Percentiles rank a stretch among this genome's conserved stretches.
These are phyloP conservation scores for Penicillium sp. DNA, from an alignment of 2,329 filamentous ascomycete genomes.

Conservation along the genomic window DNA sequence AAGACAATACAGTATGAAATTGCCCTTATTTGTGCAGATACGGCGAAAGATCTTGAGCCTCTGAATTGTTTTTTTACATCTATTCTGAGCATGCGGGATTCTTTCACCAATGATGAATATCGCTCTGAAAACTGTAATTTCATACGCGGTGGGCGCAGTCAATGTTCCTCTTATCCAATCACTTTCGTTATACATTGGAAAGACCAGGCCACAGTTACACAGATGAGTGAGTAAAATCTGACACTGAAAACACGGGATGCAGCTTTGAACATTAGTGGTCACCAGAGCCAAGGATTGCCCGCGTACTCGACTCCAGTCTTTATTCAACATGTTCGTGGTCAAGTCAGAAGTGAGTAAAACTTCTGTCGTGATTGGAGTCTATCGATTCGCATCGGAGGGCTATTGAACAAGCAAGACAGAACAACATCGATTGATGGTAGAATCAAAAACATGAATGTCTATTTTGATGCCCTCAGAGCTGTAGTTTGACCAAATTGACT, in stretches of 20 bases:
- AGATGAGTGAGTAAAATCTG: not conserved
- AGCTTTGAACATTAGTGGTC: not conserved
- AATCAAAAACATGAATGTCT: not conserved
- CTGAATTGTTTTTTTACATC: not conserved
- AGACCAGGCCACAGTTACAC: not conserved
- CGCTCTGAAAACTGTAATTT: not conserved
- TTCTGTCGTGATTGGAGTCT: not conserved
- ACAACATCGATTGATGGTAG: not conserved
- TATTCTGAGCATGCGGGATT: not conserved
- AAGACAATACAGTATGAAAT: not conserved
- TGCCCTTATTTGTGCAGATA: constrained; percentile 2
- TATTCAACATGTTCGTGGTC: not conserved
- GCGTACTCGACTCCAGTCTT: not conserved
- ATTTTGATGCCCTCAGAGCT: not conserved
- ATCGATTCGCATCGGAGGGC: not conserved
- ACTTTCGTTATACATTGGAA: not conserved
- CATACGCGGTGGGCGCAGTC: not conserved
- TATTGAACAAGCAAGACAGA: not conserved
- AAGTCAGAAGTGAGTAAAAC: not conserved
- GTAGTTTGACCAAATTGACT: constrained; percentile 1
- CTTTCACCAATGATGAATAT: not conserved
- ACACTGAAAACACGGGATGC: not conserved
- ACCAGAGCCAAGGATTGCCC: not conserved
- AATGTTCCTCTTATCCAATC: not conserved
- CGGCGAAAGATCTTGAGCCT: not conserved